These are phyloP conservation scores for Fabrea salina DNA, from an alignment of 169 alveolate species.

Conservation along the genomic window DNA sequence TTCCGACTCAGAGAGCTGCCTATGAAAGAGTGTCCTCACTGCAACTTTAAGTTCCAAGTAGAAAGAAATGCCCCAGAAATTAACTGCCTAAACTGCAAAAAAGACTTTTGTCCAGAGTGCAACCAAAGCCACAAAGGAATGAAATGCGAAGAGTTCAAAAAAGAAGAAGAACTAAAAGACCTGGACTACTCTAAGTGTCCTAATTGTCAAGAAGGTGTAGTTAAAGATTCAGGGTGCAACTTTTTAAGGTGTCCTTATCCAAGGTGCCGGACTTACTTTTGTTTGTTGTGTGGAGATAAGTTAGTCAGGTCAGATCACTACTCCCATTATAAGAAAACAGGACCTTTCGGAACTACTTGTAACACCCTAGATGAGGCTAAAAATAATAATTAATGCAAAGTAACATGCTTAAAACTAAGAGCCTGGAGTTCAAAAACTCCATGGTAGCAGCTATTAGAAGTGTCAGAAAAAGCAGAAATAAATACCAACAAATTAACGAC, in stretches of 20 bases:
- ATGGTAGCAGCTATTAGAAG: too few species aligned
- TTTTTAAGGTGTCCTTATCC: not conserved
- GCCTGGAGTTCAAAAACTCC: too few species aligned
- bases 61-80: not conserved
- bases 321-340: not conserved
- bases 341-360: not conserved
- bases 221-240: not conserved
- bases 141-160: not conserved
- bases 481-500: too few species aligned
- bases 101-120: not conserved
- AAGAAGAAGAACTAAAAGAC: not conserved
- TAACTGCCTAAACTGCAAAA: not conserved
- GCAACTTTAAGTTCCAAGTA: not conserved
- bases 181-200: not conserved
- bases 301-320: not conserved
- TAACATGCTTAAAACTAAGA: too few species aligned
- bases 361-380: not conserved
- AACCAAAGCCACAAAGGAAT: not conserved
- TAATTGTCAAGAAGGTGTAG: not conserved
- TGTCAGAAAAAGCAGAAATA: too few species aligned
- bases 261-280: not conserved
- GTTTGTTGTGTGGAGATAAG: not conserved
- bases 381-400: too few species aligned
- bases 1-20: not conserved
- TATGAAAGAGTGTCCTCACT: not conserved